Base-by-base conservation (phyloP, 345 rosid genomes). In the Populus deltoides region DNA sequence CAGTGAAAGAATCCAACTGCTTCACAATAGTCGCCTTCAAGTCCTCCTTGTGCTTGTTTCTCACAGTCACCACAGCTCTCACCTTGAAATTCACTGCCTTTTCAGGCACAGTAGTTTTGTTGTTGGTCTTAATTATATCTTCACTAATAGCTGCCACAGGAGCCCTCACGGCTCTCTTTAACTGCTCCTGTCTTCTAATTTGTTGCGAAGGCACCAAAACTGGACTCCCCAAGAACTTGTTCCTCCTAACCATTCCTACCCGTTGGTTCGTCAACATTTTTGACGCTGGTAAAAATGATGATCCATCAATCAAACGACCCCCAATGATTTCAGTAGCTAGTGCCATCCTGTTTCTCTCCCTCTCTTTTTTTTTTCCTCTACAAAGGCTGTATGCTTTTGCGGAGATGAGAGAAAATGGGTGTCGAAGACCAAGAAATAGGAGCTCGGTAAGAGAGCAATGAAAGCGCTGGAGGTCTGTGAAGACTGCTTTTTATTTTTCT, bases 11-110 rank as follows among this genome's bases (percentile, higher is more conserved):
- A 82, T 96, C 98, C 67, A 90, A 83, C 29, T 89, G 95, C 76
- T 90, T 94, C 17, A 91, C 90, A 66, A 96, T 20, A 63, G 91
- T 88, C 75, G 90, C 97, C 67, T 90, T 90, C 4, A 92, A 83
- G 77, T 94, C 97, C 76, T 91, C 97, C 77, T 92, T 96, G 86
- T 84, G 82, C 86, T 90, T 96, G 78, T 89, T 93, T 83, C 91
- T 91, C 39, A 96, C 95, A 5, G 97, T 90, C 24, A 88, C 83
- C 29, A 89, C 89, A 20, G 93, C 97, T 79, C 93, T 92, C 43
- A 89, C 95, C 89, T 89, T 96, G 79, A 96, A 89, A 83, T 79
- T 84, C 39, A 79, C 92, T 6, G 86, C 68, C 75, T 86, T 73
- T 70, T 80, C 84, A 53, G 73, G 77, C 53, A 22, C 61, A 63